These are phyloP conservation scores for Orbilia javanica DNA, from an alignment of 2,329 filamentous ascomycete species.

Conservation along the genomic window DNA sequence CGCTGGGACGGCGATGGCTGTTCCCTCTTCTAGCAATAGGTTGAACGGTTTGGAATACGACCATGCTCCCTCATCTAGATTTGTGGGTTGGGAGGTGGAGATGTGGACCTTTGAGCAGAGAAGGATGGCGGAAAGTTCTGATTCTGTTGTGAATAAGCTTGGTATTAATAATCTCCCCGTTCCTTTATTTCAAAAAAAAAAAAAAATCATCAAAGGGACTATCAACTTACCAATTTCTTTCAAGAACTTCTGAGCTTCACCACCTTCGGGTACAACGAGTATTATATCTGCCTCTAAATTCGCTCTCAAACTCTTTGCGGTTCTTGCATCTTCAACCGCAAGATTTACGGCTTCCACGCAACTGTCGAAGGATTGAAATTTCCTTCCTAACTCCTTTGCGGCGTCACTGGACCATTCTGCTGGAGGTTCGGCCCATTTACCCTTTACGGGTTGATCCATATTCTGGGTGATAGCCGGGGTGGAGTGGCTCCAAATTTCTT, in stretches of 20 bases:
- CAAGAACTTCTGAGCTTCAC: slow-evolving; percentile 64
- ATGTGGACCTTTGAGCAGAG: slow-evolving; percentile 64
- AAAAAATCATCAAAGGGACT: neutral
- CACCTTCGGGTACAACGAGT: slow-evolving; percentile 67
- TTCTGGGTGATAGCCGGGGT: slow-evolving; percentile 51
- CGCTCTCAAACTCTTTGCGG: slow-evolving; percentile 69
- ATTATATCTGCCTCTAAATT: slow-evolving; percentile 78
- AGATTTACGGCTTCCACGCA: slow-evolving; percentile 78
- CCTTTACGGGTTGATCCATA: slow-evolving; percentile 53
- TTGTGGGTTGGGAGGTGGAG: slow-evolving; percentile 49
- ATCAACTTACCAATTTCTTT: slow-evolving; percentile 64
- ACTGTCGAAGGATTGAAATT: slow-evolving; percentile 67
- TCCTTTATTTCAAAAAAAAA: too few species aligned
- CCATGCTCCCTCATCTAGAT: slow-evolving; percentile 66
- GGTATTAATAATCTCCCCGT: slow-evolving; percentile 63
- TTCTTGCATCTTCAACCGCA: slow-evolving; percentile 79
- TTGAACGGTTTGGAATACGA: slow-evolving; percentile 64
- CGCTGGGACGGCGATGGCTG: slow-evolving; percentile 66
- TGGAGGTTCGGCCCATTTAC: slow-evolving; percentile 37
- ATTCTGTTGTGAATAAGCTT: slow-evolving; percentile 61
- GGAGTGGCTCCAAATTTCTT: slow-evolving; percentile 60
- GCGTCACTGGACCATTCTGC: slow-evolving; percentile 54
- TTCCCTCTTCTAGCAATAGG: slow-evolving; percentile 54
- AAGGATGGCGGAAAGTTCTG: slow-evolving; percentile 60
- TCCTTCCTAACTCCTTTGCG: slow-evolving; percentile 38